Evolutionary conservation across 2,329 filamentous ascomycete genomes (phyloP).

Genomic region (Trichoderma sp.): DNA sequence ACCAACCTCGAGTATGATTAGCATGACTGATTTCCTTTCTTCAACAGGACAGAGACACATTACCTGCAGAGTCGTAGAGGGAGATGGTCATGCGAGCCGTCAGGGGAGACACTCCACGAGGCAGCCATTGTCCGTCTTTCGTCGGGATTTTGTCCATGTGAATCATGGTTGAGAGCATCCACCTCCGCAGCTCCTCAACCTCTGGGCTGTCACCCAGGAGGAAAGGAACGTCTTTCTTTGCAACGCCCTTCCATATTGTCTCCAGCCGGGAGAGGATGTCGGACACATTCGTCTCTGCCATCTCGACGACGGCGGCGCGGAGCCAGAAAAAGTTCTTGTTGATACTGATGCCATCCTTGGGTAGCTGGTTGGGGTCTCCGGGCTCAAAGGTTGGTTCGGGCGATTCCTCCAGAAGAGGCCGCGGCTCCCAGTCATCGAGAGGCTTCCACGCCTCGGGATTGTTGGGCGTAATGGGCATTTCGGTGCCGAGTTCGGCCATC

Average conservation of each 20-base stretch:
- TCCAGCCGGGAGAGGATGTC: conserved; percentile 31
- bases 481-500: neutral
- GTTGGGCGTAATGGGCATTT: conserved; percentile 24
- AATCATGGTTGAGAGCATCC: conserved; percentile 63
- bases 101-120: neutral
- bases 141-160: conserved; percentile 45
- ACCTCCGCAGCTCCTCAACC: conserved; percentile 37
- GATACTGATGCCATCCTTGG: neutral
- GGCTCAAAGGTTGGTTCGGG: neutral
- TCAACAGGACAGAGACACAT: neutral
- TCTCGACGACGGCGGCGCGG: conserved; percentile 5
- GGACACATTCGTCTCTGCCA: conserved; percentile 12
- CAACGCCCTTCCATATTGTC: conserved; percentile 11
- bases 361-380: neutral
- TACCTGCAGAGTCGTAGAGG: conserved; percentile 56
- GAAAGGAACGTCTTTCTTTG: conserved; percentile 10
- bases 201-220: conserved; percentile 1
- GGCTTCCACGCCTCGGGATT: conserved; percentile 23
- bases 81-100: conserved; percentile 43
- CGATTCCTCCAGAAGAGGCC: neutral
- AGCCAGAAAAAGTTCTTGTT: conserved; percentile 7
- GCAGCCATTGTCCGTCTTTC: conserved; percentile 23
- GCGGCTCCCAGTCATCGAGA: conserved; percentile 22
- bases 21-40: neutral
- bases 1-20: neutral